Percentiles rank a stretch among this genome's conserved stretches.
Conservation (phyloP, 768 basidiomycete genomes). For the Mycena pura region DNA sequence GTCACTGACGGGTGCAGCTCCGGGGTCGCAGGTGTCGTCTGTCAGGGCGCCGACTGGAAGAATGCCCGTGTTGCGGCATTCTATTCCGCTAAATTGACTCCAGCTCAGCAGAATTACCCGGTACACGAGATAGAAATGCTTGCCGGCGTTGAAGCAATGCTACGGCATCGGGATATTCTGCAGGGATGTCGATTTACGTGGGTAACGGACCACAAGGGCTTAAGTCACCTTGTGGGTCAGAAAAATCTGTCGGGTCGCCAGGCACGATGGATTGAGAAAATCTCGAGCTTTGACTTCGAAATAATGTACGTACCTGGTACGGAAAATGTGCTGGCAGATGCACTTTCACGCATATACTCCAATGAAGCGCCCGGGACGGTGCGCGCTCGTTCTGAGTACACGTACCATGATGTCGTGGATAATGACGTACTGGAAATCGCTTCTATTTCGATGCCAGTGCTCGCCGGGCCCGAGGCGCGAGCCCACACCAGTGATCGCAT, state of each 20-base stretch:
- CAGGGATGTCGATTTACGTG: background rate
- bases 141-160: background rate
- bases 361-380: background rate
- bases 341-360: background rate
- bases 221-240: background rate
- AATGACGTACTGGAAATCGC: background rate
- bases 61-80: constrained; percentile 34
- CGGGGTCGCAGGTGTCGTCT: constrained; percentile 8
- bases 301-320: background rate
- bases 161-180: constrained; percentile 1
- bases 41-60: constrained; percentile 25
- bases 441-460: background rate
- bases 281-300: background rate
- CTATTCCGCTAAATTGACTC: constrained; percentile 28
- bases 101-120: too few relatives aligned
- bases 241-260: background rate
- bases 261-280: background rate
- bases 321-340: background rate
- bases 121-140: constrained; percentile 12
- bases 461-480: background rate
- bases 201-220: background rate
- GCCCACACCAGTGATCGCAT: too few relatives aligned
- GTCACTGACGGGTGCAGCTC: constrained; percentile 25
- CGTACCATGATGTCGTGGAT: background rate
- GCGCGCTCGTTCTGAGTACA: background rate